Percentiles rank a stretch among this genome's conserved stretches.
These are phyloP conservation scores for Teunomyces pallodes DNA, from an alignment of 805 yeast species.

Conservation along the genomic window DNA sequence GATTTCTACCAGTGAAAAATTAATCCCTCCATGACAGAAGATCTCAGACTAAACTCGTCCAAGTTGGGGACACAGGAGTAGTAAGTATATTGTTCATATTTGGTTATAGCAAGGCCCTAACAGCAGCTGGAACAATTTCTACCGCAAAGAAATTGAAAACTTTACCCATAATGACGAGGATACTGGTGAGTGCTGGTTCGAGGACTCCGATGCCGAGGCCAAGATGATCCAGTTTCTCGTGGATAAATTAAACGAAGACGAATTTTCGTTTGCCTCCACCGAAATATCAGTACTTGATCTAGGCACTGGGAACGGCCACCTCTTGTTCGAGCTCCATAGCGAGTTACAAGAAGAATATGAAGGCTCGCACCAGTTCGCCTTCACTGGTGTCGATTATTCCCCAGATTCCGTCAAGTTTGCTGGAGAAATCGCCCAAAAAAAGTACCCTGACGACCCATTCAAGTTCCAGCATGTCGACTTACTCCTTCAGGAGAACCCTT, in stretches of 20 bases:
- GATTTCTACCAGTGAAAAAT: background rate
- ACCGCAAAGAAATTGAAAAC: conserved; percentile 67
- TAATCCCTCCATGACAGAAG: conserved; percentile 12
- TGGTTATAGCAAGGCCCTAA: conserved; percentile 13
- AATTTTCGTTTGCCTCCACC: conserved; percentile 19
- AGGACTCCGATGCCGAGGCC: conserved; percentile 89
- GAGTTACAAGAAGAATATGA: conserved; percentile 57
- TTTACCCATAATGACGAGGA: conserved; percentile 74
- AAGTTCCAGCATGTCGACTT: conserved; percentile 73
- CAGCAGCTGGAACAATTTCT: conserved; percentile 81
- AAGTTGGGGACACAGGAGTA: conserved; percentile 84
- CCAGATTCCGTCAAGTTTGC: conserved; percentile 80
- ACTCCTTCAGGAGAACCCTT: conserved; percentile 39
- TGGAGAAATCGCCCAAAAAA: conserved; percentile 46
- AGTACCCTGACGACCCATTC: conserved; percentile 34
- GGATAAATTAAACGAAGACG: conserved; percentile 42
- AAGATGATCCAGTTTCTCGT: conserved; percentile 73
- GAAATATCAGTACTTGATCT: conserved; percentile 61
- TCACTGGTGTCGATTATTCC: conserved; percentile 81
- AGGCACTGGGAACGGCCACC: conserved; percentile 96
- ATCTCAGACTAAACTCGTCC: conserved; percentile 63
- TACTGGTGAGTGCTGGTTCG: conserved; percentile 96
- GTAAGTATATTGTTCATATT: conserved; percentile 31
- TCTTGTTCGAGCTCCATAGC: conserved; percentile 65
- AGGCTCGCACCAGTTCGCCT: conserved; percentile 20